Evolutionary conservation across 768 basidiomycete genomes (phyloP).

Genomic region (Epithele typhae): DNA sequence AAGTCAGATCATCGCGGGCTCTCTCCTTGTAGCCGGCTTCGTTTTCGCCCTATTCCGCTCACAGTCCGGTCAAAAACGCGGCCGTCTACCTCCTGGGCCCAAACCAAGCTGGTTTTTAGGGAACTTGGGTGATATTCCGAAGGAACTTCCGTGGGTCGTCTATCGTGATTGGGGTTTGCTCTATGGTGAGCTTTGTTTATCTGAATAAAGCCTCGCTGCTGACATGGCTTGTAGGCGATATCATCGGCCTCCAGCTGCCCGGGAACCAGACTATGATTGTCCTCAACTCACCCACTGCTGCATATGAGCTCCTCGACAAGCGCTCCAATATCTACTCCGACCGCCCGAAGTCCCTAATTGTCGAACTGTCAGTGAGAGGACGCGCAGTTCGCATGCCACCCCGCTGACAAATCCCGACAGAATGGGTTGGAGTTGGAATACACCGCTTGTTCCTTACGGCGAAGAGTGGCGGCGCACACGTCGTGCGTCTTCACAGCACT

Average conservation of each 20-base stretch:
- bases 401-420: not conserved
- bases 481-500: not conserved
- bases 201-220: not conserved
- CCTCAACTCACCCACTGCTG: constrained; percentile 25
- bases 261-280: constrained; percentile 17
- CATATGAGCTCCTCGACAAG: constrained; percentile 27
- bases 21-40: no score
- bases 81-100: not conserved
- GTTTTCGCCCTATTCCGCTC: no score
- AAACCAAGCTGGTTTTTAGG: not conserved
- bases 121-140: not conserved
- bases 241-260: constrained; percentile 18
- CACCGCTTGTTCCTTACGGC: not conserved
- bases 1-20: no score
- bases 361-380: not conserved
- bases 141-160: not conserved
- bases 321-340: constrained; percentile 27
- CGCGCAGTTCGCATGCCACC: no score
- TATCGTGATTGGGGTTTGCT: not conserved
- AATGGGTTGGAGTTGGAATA: constrained; percentile 1
- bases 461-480: constrained; percentile 1
- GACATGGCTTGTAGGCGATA: not conserved
- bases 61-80: no score
- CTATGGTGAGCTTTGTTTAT: not conserved
- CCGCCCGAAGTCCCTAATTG: constrained; percentile 5